Conservation (phyloP, 1,284 basidiomycete genomes). For the Boletus sp. region DNA sequence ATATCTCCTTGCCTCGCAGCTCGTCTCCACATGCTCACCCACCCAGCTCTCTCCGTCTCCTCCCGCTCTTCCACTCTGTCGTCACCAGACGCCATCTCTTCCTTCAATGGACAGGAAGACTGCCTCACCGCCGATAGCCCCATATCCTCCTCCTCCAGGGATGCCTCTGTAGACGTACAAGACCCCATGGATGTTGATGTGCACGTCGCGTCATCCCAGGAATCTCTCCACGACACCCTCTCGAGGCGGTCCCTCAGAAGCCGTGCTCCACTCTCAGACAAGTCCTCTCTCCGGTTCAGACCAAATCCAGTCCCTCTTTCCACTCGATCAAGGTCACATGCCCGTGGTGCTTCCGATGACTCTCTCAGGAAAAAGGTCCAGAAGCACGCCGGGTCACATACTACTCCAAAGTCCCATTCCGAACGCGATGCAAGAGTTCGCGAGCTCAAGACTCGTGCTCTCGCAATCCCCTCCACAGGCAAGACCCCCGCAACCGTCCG, state of each 20-base stretch:
- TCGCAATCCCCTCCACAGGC: slow-evolving; percentile 47
- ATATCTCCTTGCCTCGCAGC: not conserved
- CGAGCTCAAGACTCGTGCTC: slow-evolving; percentile 42
- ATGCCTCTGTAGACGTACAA: slow-evolving; percentile 29
- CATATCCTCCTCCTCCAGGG: slow-evolving; percentile 32
- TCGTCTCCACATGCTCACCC: slow-evolving; percentile 4
- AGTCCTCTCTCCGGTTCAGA: slow-evolving; percentile 24
- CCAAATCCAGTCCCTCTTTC: slow-evolving; percentile 21
- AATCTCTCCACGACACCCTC: slow-evolving; percentile 23
- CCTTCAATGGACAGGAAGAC: slow-evolving; percentile 32
- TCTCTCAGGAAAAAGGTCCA: slow-evolving; percentile 28
- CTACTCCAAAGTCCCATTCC: slow-evolving; percentile 20
- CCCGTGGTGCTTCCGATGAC: slow-evolving; percentile 26
- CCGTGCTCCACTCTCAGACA: slow-evolving; percentile 23
- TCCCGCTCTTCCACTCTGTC: slow-evolving; percentile 29
- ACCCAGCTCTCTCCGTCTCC: slow-evolving; percentile 21
- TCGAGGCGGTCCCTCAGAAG: slow-evolving; percentile 29
- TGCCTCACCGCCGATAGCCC: slow-evolving; percentile 29
- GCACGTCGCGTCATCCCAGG: slow-evolving; percentile 26
- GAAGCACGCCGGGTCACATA: slow-evolving; percentile 21
- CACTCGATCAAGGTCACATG: slow-evolving; percentile 26
- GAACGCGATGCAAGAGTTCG: slow-evolving; percentile 33
- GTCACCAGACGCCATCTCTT: slow-evolving; percentile 29
- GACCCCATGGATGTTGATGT: slow-evolving; percentile 29
- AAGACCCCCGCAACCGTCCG: slow-evolving; percentile 54